Evolutionary conservation across 306 rosid species (phyloP), one percentile per base, ranked within the genome.

Genomic region (Fagus sylvatica): DNA sequence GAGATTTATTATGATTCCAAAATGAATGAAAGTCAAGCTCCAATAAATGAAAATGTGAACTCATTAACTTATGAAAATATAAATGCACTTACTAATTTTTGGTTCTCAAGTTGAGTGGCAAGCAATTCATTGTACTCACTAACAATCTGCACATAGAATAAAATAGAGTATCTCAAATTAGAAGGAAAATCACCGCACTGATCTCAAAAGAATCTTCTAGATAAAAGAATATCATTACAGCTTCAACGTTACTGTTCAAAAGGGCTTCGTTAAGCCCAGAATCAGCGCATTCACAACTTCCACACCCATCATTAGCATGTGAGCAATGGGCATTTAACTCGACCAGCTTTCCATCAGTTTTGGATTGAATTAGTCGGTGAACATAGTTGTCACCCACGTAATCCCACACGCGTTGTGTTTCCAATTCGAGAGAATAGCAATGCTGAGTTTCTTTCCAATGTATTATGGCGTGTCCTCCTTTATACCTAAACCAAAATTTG

Each of bases 381-480:
- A 95, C 98, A 68, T 92, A 95, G 85, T 95, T 95, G 86, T 95
- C 98, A 70, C 97, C 97, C 40, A 85, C 98, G 73, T 92, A 92
- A 88, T 95, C 98, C 98, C 98, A 95, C 17, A 91, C 98, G 0
- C 98, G 97, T 69, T 82, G 89, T 4, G 98, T 92, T 82, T 95
- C 98, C 86, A 95, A 87, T 80, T 95, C 98, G 28, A 90, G 90
- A 84, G 97, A 91, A 82, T 95, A 95, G 83, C 98, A 95, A 81
- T 92, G 98, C 32, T 95, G 89, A 16, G 97, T 92, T 84, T 95
- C 97, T 85, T 89, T 92, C 98, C 98, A 95, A 82, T 95, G 98
- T 77, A 83, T 82, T 77, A 86, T 89, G 62, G 98, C 98, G 83
- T 95, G 97, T 19, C 96, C 98, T 77, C 88, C 97, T 89, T 91